phyloP scores from a whole-genome alignment of 2,329 filamentous ascomycete genomes.

The Neonectria faginata region DNA sequence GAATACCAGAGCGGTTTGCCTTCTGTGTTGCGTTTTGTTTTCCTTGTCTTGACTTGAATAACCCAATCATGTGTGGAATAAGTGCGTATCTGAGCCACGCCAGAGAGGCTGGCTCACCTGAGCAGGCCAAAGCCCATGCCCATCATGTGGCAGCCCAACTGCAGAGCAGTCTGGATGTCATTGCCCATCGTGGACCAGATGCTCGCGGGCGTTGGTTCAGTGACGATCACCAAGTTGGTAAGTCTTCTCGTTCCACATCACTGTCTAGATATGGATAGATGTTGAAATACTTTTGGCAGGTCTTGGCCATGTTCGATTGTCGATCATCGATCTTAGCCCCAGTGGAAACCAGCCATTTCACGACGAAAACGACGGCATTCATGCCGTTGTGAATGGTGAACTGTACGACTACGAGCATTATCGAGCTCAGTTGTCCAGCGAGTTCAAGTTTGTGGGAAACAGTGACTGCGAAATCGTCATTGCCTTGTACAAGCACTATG shows the following conservation, averaged over 20 bases:
- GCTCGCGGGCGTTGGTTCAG: slow-evolving; percentile 7
- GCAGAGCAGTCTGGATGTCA: slow-evolving; percentile 1
- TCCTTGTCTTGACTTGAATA: not conserved
- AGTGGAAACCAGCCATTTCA: slow-evolving; percentile 61
- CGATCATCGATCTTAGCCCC: slow-evolving; percentile 64
- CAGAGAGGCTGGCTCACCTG: not conserved
- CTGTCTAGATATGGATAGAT: not conserved
- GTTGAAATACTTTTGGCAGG: slow-evolving; percentile 25
- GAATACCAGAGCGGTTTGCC: not conserved
- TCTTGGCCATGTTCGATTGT: slow-evolving; percentile 62
- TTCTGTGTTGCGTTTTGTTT: not conserved
- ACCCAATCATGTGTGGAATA: slow-evolving; percentile 6
- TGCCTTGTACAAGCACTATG: slow-evolving; percentile 27
- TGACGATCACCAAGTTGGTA: slow-evolving; percentile 10
- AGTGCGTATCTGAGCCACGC: slow-evolving; percentile 5
- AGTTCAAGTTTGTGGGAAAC: slow-evolving; percentile 26
- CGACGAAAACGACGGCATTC: slow-evolving; percentile 53
- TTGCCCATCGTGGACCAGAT: slow-evolving; percentile 6
- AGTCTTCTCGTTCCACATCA: not conserved
- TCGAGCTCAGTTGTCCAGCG: slow-evolving; percentile 5
- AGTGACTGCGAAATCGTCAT: slow-evolving; percentile 29
- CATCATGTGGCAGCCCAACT: slow-evolving; percentile 7
- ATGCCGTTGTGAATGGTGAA: slow-evolving; percentile 70
- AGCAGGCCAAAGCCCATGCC: slow-evolving; percentile 1
- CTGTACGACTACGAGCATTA: slow-evolving; percentile 63